These are phyloP conservation scores for Sequoiadendron giganteum DNA, from an alignment of 75 land plant genomes.

Conservation along the genomic window DNA sequence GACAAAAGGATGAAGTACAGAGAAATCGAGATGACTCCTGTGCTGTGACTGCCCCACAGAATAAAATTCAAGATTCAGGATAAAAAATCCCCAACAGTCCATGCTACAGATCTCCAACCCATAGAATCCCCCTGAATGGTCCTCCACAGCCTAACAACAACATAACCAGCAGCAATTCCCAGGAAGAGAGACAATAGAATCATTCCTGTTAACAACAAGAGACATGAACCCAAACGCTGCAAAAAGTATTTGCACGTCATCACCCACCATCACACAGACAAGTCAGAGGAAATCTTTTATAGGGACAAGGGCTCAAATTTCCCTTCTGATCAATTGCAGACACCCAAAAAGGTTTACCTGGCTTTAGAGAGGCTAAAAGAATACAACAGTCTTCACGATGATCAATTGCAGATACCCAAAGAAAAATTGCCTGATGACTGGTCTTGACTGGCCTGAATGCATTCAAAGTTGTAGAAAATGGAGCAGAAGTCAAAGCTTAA, in stretches of 20 bases:
- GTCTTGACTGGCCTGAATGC: too few relatives aligned
- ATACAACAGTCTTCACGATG: too few relatives aligned
- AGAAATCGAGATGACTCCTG: slow-evolving; percentile 82
- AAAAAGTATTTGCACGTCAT: slow-evolving; percentile 84
- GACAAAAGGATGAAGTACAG: slow-evolving; percentile 59
- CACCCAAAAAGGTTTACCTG: too few relatives aligned
- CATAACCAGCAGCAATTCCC: slow-evolving; percentile 78
- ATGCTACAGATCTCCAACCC: slow-evolving; percentile 81
- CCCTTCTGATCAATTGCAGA: too few relatives aligned
- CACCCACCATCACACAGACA: slow-evolving; percentile 82
- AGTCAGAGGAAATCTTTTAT: too few relatives aligned
- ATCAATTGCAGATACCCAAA: too few relatives aligned
- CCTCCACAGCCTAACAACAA: slow-evolving; percentile 70
- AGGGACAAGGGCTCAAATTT: too few relatives aligned
- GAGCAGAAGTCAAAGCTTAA: too few relatives aligned
- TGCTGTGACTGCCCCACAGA: slow-evolving; percentile 82
- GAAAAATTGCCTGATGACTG: too few relatives aligned
- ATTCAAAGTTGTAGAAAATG: too few relatives aligned
- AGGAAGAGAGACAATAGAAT: slow-evolving; percentile 76
- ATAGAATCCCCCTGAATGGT: slow-evolving; percentile 57
- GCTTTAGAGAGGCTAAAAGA: too few relatives aligned
- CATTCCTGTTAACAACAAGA: slow-evolving; percentile 81
- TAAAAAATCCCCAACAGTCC: slow-evolving; percentile 67
- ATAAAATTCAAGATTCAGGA: slow-evolving; percentile 63
- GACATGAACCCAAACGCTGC: slow-evolving; percentile 96